These are phyloP conservation scores for Globisporangium solare DNA, from an alignment of 352 stramenopile species.

Conservation along the genomic window DNA sequence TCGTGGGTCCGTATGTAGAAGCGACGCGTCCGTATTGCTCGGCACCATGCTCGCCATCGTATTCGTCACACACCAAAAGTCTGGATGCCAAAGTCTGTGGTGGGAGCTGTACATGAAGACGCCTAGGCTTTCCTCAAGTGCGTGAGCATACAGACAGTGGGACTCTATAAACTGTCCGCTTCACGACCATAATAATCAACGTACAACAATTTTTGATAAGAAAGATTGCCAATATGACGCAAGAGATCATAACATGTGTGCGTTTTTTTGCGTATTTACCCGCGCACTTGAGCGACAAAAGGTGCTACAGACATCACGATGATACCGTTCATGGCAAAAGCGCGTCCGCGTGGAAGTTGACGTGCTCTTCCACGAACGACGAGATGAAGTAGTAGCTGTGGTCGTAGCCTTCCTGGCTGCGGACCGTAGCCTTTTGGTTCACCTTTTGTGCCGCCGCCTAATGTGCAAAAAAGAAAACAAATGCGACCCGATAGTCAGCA, in stretches of 20 bases:
- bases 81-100: background rate
- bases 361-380: constrained; percentile 94
- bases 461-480: background rate
- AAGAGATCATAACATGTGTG: background rate
- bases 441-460: constrained; percentile 71
- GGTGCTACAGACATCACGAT: background rate
- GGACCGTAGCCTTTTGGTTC: constrained; percentile 77
- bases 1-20: constrained; percentile 1
- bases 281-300: too few relatives aligned
- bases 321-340: constrained; percentile 46
- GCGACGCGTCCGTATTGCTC: constrained; percentile 42
- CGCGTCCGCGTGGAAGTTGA: constrained; percentile 90
- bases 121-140: background rate
- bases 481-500: too few relatives aligned
- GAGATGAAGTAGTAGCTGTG: constrained; percentile 98
- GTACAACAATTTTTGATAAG: too few relatives aligned
- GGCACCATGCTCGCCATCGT: constrained; percentile 19
- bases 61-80: background rate
- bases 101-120: constrained; percentile 1
- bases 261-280: background rate
- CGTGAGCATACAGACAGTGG: too few relatives aligned
- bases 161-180: too few relatives aligned
- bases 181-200: too few relatives aligned
- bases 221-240: too few relatives aligned
- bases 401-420: constrained; percentile 92